Conservation (phyloP, 139 green algal species). For the Chlamydomonas incerta region DNA sequence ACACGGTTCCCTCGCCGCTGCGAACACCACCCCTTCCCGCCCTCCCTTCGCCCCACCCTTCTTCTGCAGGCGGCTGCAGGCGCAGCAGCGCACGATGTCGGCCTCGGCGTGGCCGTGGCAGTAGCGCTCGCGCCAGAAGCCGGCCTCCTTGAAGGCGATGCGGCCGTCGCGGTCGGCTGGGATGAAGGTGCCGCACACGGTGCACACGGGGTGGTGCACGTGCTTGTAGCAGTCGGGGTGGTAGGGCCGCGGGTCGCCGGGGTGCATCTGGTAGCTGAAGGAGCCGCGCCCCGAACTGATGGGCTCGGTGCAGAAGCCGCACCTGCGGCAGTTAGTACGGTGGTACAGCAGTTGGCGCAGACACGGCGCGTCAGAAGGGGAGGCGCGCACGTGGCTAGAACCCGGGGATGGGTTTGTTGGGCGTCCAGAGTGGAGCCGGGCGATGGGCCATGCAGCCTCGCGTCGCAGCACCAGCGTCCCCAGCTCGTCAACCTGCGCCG, state of each 20-base stretch:
- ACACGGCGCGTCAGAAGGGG: not conserved
- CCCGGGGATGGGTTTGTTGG: too few relatives aligned
- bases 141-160: slow-evolving; percentile 64
- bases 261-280: slow-evolving; percentile 32
- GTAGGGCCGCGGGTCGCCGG: slow-evolving; percentile 51
- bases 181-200: slow-evolving; percentile 72
- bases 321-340: too few relatives aligned
- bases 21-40: too few relatives aligned
- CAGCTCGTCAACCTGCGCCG: too few relatives aligned
- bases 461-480: too few relatives aligned
- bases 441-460: too few relatives aligned
- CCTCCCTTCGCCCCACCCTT: not conserved
- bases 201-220: slow-evolving; percentile 58
- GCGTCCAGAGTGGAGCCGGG: too few relatives aligned
- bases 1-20: too few relatives aligned
- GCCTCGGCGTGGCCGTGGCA: slow-evolving; percentile 72
- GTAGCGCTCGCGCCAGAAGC: slow-evolving; percentile 74
- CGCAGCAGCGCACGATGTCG: slow-evolving; percentile 75
- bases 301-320: slow-evolving; percentile 61
- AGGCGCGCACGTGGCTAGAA: too few relatives aligned
- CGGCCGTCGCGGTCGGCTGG: slow-evolving; percentile 45
- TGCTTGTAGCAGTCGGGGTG: slow-evolving; percentile 66
- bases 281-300: slow-evolving; percentile 40
- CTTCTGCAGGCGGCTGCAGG: slow-evolving; percentile 69
- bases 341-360: not conserved